Percentiles rank a stretch among this genome's conserved stretches.
phyloP scores from a whole-genome alignment of 768 basidiomycete species.

The Trichaptum fuscoviolaceum region DNA sequence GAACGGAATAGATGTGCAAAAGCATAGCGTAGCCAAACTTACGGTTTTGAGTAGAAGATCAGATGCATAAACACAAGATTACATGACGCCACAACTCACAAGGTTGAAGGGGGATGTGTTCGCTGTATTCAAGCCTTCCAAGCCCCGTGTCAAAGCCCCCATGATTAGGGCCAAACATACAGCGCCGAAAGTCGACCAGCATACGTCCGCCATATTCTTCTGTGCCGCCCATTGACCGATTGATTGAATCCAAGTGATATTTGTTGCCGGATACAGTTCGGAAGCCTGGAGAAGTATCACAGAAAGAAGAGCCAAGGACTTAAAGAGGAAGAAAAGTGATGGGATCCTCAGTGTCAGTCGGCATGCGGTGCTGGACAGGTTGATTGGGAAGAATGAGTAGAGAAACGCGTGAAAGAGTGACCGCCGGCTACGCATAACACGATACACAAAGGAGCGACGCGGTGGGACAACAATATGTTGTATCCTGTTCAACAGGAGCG shows the following conservation, averaged over 20 bases:
- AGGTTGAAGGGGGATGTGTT: slow-evolving; percentile 66
- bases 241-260: slow-evolving; percentile 25
- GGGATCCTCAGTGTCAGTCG: slow-evolving; percentile 58
- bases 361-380: slow-evolving; percentile 54
- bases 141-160: slow-evolving; percentile 59
- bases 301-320: slow-evolving; percentile 52
- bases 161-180: slow-evolving; percentile 61
- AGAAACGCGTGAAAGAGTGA: slow-evolving; percentile 22
- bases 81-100: slow-evolving; percentile 35
- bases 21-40: slow-evolving; percentile 77
- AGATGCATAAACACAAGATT: slow-evolving; percentile 10
- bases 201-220: slow-evolving; percentile 56
- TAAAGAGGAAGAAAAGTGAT: slow-evolving; percentile 55
- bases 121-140: slow-evolving; percentile 52
- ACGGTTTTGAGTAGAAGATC: slow-evolving; percentile 7
- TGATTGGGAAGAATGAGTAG: slow-evolving; percentile 51
- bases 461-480: slow-evolving; percentile 75
- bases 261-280: slow-evolving; percentile 32
- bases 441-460: slow-evolving; percentile 29
- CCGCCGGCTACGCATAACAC: slow-evolving; percentile 18
- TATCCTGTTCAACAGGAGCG: slow-evolving; percentile 66
- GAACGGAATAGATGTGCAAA: slow-evolving; percentile 67
- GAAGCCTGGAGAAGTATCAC: slow-evolving; percentile 55
- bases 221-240: slow-evolving; percentile 41
- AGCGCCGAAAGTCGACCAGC: slow-evolving; percentile 70